These are phyloP conservation scores for Cercospora brassicicola DNA, from an alignment of 2,329 filamentous ascomycete genomes.

Conservation along the genomic window DNA sequence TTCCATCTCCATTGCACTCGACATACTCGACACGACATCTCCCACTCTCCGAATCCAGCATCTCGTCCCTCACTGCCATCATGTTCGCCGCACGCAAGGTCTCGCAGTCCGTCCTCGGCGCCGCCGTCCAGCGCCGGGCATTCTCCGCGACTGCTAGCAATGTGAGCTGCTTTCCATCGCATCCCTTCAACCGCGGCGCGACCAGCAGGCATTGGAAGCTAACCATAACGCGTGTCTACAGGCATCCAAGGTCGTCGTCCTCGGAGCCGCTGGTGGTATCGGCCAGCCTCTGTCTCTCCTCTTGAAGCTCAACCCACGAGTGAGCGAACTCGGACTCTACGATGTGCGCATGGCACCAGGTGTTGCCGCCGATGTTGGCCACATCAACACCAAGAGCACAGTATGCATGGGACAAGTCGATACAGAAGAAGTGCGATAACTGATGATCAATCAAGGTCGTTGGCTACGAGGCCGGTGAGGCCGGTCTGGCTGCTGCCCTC, in stretches of 20 bases:
- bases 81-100: constrained; percentile 69
- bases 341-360: constrained; percentile 94
- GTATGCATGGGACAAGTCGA: constrained; percentile 38
- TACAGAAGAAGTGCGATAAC: constrained; percentile 12
- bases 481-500: constrained; percentile 72
- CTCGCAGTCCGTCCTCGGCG: constrained; percentile 45
- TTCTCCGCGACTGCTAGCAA: constrained; percentile 56
- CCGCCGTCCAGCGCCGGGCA: constrained; percentile 51
- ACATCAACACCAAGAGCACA: constrained; percentile 98
- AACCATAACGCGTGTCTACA: constrained; percentile 44
- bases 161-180: constrained; percentile 38
- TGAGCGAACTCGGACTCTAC: constrained; percentile 92
- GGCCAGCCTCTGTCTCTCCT: constrained; percentile 96
- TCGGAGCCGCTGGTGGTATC: constrained; percentile 96
- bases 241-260: constrained; percentile 96
- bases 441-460: constrained; percentile 59
- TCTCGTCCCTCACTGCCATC: constrained; percentile 38
- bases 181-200: constrained; percentile 7
- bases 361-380: constrained; percentile 95
- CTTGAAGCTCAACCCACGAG: constrained; percentile 96
- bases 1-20: constrained; percentile 3
- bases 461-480: constrained; percentile 74
- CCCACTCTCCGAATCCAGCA: neutral
- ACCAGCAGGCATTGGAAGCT: constrained; percentile 1
- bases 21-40: neutral